A percentile compares a stretch with the other conserved stretches of the same genome.
Conservation (phyloP, 106 monocot species). For the Dendrobium catenatum region DNA sequence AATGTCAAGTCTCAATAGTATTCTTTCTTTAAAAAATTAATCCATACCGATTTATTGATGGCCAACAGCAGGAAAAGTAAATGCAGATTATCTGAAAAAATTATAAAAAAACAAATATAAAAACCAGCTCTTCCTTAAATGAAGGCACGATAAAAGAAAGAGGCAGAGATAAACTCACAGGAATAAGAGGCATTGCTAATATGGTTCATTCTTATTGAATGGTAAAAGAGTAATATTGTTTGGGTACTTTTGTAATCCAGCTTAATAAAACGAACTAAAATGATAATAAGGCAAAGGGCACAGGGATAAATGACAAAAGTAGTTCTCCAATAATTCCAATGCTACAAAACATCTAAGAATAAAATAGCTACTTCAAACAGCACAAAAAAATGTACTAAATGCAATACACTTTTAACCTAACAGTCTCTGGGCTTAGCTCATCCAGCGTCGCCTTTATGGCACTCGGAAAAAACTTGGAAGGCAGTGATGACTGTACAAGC, state of each 20-base stretch:
- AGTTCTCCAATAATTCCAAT: neutral
- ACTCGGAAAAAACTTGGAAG: slow-evolving; percentile 61
- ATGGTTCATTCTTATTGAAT: neutral
- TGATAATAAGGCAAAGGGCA: neutral
- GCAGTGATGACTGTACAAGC: slow-evolving; percentile 69
- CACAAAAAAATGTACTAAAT: neutral
- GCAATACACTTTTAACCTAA: slow-evolving; percentile 38
- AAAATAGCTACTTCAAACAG: slow-evolving; percentile 1
- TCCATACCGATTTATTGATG: too few species aligned
- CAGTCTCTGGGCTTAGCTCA: slow-evolving; percentile 47
- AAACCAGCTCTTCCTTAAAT: too few species aligned
- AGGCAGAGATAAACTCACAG: too few species aligned
- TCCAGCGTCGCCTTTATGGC: slow-evolving; percentile 43
- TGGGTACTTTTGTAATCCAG: neutral
- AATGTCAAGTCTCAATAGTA: too few species aligned
- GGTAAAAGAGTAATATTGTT: neutral
- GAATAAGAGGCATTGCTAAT: too few species aligned
- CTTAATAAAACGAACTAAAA: neutral
- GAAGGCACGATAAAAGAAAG: too few species aligned
- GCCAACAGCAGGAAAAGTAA: too few species aligned
- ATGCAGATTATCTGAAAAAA: too few species aligned
- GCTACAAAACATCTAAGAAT: neutral
- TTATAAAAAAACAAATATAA: too few species aligned
- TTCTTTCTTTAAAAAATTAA: too few species aligned
- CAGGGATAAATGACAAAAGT: neutral